Conservation (phyloP, 345 rosid species). For the Geranium rotundifolium region DNA sequence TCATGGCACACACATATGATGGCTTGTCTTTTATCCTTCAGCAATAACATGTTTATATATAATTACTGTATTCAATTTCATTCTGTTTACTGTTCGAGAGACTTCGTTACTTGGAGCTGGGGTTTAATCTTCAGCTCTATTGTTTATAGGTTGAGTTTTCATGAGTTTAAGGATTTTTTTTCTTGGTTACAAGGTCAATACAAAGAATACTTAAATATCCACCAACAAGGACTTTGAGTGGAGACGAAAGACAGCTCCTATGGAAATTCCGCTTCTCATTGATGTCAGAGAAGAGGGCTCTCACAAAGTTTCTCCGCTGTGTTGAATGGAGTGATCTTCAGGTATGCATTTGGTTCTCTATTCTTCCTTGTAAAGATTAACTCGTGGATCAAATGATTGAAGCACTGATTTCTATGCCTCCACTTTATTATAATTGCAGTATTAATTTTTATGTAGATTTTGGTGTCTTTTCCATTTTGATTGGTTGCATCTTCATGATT, state of each 20-base stretch:
- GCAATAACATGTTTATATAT: too few relatives aligned
- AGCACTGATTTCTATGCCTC: background rate
- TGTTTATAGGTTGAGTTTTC: slow-evolving; percentile 8
- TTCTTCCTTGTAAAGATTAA: background rate
- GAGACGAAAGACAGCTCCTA: slow-evolving; percentile 94
- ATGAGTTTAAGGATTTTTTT: background rate
- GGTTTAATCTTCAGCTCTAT: too few relatives aligned
- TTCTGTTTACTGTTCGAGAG: slow-evolving; percentile 2
- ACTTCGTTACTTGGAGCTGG: background rate
- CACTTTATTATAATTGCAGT: background rate
- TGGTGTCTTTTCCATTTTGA: background rate
- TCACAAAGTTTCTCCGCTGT: slow-evolving; percentile 85
- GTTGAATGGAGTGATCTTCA: slow-evolving; percentile 99
- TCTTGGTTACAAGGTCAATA: slow-evolving; percentile 49
- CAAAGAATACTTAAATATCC: slow-evolving; percentile 81
- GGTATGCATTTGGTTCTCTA: slow-evolving; percentile 30
- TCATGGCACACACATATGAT: background rate
- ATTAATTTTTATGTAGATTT: background rate
- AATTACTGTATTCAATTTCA: background rate
- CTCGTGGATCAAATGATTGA: slow-evolving; percentile 2
- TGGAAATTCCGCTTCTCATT: slow-evolving; percentile 95
- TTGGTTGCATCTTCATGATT: background rate
- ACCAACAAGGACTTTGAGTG: slow-evolving; percentile 78
- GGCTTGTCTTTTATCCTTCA: too few relatives aligned
- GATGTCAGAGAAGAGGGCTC: slow-evolving; percentile 94